These are phyloP conservation scores for Fonsecaea pugnacius DNA, from an alignment of 2,329 filamentous ascomycete genomes.

Conservation along the genomic window DNA sequence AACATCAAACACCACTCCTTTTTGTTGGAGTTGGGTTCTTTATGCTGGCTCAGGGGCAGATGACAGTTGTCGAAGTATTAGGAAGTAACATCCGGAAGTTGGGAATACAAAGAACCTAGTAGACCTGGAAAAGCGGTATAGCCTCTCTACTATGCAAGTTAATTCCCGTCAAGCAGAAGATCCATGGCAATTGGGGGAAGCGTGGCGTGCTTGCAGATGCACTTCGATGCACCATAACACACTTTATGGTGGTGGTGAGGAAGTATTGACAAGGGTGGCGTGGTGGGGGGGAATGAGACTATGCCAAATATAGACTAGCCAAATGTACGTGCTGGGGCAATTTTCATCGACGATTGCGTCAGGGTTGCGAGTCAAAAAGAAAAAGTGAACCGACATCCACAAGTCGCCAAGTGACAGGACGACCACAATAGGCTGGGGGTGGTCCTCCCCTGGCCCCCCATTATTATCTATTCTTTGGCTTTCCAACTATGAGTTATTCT, in stretches of 20 bases:
- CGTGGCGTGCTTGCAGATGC: constrained; percentile 2
- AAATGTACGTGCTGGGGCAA: background rate
- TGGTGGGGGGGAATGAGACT: background rate
- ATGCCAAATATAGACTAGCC: background rate
- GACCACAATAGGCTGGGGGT: background rate
- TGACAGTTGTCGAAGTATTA: background rate
- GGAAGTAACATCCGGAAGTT: background rate
- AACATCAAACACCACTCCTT: background rate
- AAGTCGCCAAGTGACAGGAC: background rate
- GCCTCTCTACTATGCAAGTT: background rate
- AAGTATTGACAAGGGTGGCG: background rate
- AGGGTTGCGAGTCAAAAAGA: constrained; percentile 15
- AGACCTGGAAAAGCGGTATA: background rate
- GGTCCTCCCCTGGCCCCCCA: background rate
- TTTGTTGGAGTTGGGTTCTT: background rate
- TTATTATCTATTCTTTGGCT: background rate
- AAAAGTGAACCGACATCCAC: background rate
- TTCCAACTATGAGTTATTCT: background rate
- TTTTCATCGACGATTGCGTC: constrained; percentile 15
- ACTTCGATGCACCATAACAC: background rate
- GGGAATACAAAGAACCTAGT: background rate
- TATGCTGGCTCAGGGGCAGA: background rate
- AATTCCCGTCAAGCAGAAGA: background rate
- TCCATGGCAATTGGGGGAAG: background rate
- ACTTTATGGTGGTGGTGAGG: background rate